Evolutionary conservation across 164 flowering plant genomes (phyloP), one percentile per base, ranked within the genome.

Genomic region (Sedum album): DNA sequence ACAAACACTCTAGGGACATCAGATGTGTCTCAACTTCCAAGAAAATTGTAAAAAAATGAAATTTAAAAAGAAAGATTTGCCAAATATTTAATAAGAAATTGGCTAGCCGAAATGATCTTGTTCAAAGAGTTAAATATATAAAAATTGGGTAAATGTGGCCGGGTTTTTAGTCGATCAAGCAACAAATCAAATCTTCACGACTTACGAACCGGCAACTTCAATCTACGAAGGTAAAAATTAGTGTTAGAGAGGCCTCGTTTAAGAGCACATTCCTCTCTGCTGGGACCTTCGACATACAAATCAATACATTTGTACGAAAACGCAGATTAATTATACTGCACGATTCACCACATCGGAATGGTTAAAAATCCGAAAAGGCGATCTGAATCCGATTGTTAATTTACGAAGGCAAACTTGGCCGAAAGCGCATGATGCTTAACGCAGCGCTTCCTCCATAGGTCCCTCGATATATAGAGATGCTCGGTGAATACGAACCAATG

Each of bases 391-490:
- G 2, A 14, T n/a, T 36, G 0, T 33, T 15, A 38, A 36, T 65
- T 20, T 65, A 8, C 67, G 67, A 65, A 65, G 67, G 67, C 67
- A 65, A 65, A 65, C 67, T 65, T 65, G 67, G 67, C 5, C 44
- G 44, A 64, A 64, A 64, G 46, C 66, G 66, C 44, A 64, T 39
- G 8, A 17, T 44, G 48, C 48, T 44, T 35, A n/a, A 20, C 17
- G 21, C 26, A 17, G 46, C 67, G 46, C 67, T 65, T 65, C 67
- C 67, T 65, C 67, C 67, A 65, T 65, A 65, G 67, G 67, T 65
- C 67, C 67, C 48, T 65, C 67, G 67, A 26, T 3, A 1, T 0
- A 25, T 11, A 11, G 13, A 6, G 67, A 65, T 65, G 67, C 67
- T 65, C 48, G 48, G 67, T 35, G 67, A 65, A 65, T 65, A 65